Evolutionary conservation across 73 alveolate genomes (phyloP), one percentile per base, ranked within the genome.

Genomic region (Halteria grandinella): DNA sequence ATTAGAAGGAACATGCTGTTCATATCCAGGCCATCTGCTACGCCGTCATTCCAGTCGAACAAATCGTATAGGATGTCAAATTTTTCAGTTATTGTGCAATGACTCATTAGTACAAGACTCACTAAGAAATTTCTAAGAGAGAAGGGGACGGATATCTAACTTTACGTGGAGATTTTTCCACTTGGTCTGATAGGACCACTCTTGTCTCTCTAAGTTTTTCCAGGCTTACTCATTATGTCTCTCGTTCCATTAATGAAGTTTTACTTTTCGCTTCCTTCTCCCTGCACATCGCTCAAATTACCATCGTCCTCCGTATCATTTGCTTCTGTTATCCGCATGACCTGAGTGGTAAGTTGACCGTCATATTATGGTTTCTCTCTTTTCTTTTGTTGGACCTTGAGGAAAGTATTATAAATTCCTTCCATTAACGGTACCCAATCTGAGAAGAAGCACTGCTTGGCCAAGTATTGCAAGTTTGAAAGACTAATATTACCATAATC

Each of bases 1-100:
- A 66, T 36, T 48, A 80, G 37, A 23, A 31, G 17, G 17, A 63
- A 25, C 51, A 80, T 32, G 1, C 79, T 41, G 27, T 45, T 45
- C 62, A 28, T 39, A 41, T 66, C 84, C 1, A 80, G 25, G 10
- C 90, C 90, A 41, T 80, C 90, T 8, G 79, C 84, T 14, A 48
- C 85, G 4, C 90, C 90, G 34, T 80, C 90, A 29, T 80, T 77
- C 90, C 90, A 80, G 52, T 80, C 90, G 51, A 80, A 80, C 6
- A 80, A 20, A 64, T 80, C 81, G 44, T 57, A 80, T 32, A 80
- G 59, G 23, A 80, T 29, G n/a, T 80, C 85, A 2, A 80, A 52
- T 49, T 80, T 80, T 40, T 69, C 71, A 39, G 55, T 43, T 5
- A 80, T 62, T 1, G 84, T 80, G 53, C 64, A 20, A 34, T 40